Base-by-base conservation (phyloP, 768 basidiomycete genomes). In the Coprinopsis cinerea region DNA sequence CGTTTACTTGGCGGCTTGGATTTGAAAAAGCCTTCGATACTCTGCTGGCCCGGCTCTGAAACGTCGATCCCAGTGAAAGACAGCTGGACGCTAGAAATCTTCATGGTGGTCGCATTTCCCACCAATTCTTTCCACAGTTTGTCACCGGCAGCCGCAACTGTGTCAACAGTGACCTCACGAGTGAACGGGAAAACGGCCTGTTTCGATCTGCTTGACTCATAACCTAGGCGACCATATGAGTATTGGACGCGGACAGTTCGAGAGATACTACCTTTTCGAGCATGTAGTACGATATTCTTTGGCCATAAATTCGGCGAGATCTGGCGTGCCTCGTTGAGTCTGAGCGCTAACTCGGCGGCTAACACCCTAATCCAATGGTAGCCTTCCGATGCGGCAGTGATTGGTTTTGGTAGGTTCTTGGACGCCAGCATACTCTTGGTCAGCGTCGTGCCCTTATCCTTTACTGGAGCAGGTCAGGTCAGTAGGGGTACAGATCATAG, bases 371-470 rank as follows among this genome's bases (percentile, higher is more conserved):
- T 79, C 96, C 96, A 98, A 48, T 92, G 90, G 39, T 79, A 74
- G 0, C 92, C 94, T 52, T 93, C 85, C 2, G 80, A 73, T 13
- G 77, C 67, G 35, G 81, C 84, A 4, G 76, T 86, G 20, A 97
- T 81, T 0, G 88, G 79, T 27, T 82, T 79, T 0, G 85, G 82
- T 20, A 97, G 77, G 60, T 97, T 98, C 65, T 99, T 99, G n/a
- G 92, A 86, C 0, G 92, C 91, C 47, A 92, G 69, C 95, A 98
- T 98, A 58, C 89, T 92, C 70, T 96, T 97, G 54, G 79, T 85
- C 25, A 87, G 67, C 0, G 75, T 70, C 14, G 83, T 75, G 20
- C 65, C 62, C 64, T 91, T 91, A 60, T 91, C 89, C 59, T 90
- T 92, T 28, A 97, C 94, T 95, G 61, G 32, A 51, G 35, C 35